phyloP scores from a whole-genome alignment of 2,329 filamentous ascomycete genomes.

The Sarocladiaceae sp. region DNA sequence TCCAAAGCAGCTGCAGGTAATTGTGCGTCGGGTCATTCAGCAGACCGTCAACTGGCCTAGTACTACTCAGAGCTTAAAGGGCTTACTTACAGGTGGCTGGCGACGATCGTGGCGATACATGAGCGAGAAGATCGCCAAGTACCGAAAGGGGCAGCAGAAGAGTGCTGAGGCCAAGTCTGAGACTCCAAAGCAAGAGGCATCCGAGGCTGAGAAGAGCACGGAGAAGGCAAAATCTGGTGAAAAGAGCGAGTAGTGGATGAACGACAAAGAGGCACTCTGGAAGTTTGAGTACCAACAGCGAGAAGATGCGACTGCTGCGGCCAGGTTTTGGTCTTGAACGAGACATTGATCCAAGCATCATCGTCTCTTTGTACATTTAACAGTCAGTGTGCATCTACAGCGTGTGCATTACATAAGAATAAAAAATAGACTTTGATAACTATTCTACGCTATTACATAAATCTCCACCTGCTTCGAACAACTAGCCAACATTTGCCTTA shows the following conservation, averaged over 20 bases:
- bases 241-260: not conserved
- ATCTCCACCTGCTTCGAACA: not conserved
- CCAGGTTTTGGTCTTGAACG: not conserved
- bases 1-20: constrained; percentile 59
- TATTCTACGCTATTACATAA: not conserved
- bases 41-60: constrained; percentile 92
- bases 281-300: no score
- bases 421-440: not conserved
- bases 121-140: constrained; percentile 74
- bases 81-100: constrained; percentile 73
- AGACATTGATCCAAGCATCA: no score
- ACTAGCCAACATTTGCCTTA: not conserved
- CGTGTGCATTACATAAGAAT: no score
- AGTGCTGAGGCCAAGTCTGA: constrained; percentile 20
- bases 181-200: no score
- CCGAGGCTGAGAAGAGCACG: constrained; percentile 18
- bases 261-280: no score
- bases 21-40: constrained; percentile 73
- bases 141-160: constrained; percentile 38
- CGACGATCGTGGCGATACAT: constrained; percentile 69
- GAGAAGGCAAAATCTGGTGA: not conserved
- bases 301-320: no score
- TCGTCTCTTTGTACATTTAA: no score
- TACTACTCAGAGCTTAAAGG: constrained; percentile 81
- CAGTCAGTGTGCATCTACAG: no score